Percentiles rank a stretch among this genome's conserved stretches.
Conservation (phyloP, 2,329 filamentous ascomycete genomes). For the Myriosclerotinia duriaeana region DNA sequence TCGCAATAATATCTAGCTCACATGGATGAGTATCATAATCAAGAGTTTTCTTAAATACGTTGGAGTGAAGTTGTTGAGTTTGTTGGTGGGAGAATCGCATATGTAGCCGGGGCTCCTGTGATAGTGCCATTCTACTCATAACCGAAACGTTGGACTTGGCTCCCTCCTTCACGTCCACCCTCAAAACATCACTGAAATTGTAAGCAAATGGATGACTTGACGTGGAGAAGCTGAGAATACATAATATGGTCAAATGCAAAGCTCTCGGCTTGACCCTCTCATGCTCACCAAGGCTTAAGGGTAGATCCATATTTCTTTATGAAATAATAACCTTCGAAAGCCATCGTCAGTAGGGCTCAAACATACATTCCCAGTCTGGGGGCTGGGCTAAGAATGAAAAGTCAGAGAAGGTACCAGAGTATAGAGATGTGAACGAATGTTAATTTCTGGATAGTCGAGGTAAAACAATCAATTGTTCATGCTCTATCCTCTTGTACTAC, state of each 20-base stretch:
- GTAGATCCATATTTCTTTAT: too few relatives aligned
- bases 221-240: constrained; percentile 37
- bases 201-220: constrained; percentile 25
- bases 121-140: constrained; percentile 48
- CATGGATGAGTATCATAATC: constrained; percentile 47
- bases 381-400: too few relatives aligned
- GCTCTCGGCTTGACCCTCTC: too few relatives aligned
- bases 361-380: too few relatives aligned
- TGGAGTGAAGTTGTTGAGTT: constrained; percentile 44
- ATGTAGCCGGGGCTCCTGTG: constrained; percentile 49
- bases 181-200: constrained; percentile 45
- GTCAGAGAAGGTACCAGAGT: too few relatives aligned
- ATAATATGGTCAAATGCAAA: background rate
- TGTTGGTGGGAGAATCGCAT: constrained; percentile 50
- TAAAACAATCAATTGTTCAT: too few relatives aligned
- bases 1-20: constrained; percentile 52
- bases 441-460: too few relatives aligned
- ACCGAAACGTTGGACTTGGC: constrained; percentile 44
- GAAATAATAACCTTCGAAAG: too few relatives aligned
- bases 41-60: constrained; percentile 44
- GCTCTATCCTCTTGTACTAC: too few relatives aligned
- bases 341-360: too few relatives aligned
- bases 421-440: too few relatives aligned
- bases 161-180: constrained; percentile 51
- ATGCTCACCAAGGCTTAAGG: too few relatives aligned